These are phyloP conservation scores for Lizanozyma gosingica DNA, from an alignment of 1,139 yeast species.

Conservation along the genomic window DNA sequence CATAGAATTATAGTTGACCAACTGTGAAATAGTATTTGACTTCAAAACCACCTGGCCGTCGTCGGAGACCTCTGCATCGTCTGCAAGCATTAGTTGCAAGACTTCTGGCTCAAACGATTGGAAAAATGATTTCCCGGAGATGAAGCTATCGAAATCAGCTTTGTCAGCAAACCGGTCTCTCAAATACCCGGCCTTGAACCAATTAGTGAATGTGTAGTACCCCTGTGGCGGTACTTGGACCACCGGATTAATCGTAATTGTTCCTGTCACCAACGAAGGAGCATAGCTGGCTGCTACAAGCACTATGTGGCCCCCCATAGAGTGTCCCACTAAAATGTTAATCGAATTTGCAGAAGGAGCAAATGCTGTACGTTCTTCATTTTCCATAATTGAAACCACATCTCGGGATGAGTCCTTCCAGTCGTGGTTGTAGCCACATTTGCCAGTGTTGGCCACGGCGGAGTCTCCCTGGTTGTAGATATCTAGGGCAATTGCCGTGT, in stretches of 20 bases:
- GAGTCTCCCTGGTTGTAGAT: constrained; percentile 62
- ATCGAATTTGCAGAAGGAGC: constrained; percentile 26
- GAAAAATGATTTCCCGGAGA: neutral
- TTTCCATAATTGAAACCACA: constrained; percentile 39
- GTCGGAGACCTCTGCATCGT: neutral
- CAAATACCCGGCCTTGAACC: constrained; percentile 1
- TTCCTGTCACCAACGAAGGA: constrained; percentile 4
- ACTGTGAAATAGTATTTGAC: neutral
- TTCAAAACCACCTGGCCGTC: neutral
- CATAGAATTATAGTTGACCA: neutral
- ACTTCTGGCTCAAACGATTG: neutral
- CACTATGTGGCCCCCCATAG: constrained; percentile 49
- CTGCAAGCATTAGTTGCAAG: neutral
- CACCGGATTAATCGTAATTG: constrained; percentile 7
- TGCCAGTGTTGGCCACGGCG: constrained; percentile 40
- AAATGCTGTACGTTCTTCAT: constrained; percentile 24
- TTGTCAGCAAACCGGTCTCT: constrained; percentile 1
- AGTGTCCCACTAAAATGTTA: constrained; percentile 59
- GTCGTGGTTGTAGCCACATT: constrained; percentile 42
- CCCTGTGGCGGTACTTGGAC: constrained; percentile 1
- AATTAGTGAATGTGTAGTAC: neutral
- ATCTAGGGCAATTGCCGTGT: constrained; percentile 40
- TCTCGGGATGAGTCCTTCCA: constrained; percentile 69
- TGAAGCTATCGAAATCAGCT: neutral
- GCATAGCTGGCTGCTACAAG: constrained; percentile 4